phyloP scores from a whole-genome alignment of 345 rosid species.

The Ceriops zippeliana region DNA sequence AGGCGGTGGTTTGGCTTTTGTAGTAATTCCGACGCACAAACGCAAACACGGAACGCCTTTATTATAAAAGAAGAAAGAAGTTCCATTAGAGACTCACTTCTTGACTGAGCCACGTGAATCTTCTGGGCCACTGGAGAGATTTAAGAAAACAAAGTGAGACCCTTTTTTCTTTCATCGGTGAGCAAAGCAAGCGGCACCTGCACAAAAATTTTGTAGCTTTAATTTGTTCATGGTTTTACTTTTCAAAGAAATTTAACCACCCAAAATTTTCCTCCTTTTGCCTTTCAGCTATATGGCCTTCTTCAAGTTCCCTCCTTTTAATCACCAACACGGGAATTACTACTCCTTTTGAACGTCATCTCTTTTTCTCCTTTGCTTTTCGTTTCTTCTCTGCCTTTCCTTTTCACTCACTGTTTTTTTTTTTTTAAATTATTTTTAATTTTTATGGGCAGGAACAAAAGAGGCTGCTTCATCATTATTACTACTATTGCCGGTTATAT shows the following conservation, averaged over 20 bases:
- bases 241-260: constrained; percentile 41
- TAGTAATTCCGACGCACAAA: constrained; percentile 4
- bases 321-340: constrained; percentile 41
- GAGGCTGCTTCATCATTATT: constrained; percentile 3
- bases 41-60: background rate
- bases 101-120: background rate
- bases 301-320: constrained; percentile 22
- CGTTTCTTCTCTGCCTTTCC: background rate
- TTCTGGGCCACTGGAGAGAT: background rate
- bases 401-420: constrained; percentile 19
- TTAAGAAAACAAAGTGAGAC: background rate
- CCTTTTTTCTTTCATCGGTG: background rate
- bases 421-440: too few species aligned
- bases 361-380: constrained; percentile 19
- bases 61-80: background rate
- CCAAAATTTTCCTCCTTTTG: constrained; percentile 14
- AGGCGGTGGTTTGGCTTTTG: constrained; percentile 36
- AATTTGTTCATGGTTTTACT: constrained; percentile 17
- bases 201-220: background rate
- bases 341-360: constrained; percentile 17
- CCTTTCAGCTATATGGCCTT: background rate
- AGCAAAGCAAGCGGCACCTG: background rate
- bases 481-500: constrained; percentile 17
- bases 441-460: constrained; percentile 45
- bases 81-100: background rate